Percentiles rank a stretch among this genome's conserved stretches.
Evolutionary conservation across 345 rosid species (phyloP).

Genomic region (Trapa bicornis): DNA sequence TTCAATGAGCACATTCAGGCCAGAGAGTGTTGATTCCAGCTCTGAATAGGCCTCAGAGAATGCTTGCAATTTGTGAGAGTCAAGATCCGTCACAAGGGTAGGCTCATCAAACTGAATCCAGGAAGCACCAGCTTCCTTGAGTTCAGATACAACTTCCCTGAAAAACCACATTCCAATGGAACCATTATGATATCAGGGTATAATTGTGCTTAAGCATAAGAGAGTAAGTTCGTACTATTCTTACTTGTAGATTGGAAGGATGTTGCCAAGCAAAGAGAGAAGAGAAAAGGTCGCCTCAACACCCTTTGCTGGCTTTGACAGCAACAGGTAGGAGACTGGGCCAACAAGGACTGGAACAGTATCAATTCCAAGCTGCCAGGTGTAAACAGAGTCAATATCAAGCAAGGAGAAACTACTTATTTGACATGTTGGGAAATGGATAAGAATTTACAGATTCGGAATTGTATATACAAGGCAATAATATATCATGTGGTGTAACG

Average conservation of each 20-base stretch:
- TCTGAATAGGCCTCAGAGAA: slow-evolving; percentile 59
- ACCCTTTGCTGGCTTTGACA: slow-evolving; percentile 19
- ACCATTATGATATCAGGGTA: too few relatives aligned
- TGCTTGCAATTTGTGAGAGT: slow-evolving; percentile 50
- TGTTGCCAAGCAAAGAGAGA: slow-evolving; percentile 58
- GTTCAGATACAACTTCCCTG: slow-evolving; percentile 75
- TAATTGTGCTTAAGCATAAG: too few relatives aligned
- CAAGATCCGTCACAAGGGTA: slow-evolving; percentile 29
- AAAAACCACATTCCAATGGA: neutral
- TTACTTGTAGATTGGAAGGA: slow-evolving; percentile 80
- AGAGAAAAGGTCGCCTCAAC: slow-evolving; percentile 65
- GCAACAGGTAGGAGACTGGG: slow-evolving; percentile 71
- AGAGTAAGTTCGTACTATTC: neutral
- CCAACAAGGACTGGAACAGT: slow-evolving; percentile 84
- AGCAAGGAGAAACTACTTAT: too few relatives aligned
- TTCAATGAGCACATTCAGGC: slow-evolving; percentile 61
- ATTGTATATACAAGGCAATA: too few relatives aligned
- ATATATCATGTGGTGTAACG: too few relatives aligned
- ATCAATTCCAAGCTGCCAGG: slow-evolving; percentile 57
- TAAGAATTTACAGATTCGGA: too few relatives aligned
- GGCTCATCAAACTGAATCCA: slow-evolving; percentile 86
- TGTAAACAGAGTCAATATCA: too few relatives aligned
- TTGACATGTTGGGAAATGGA: too few relatives aligned
- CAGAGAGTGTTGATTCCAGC: slow-evolving; percentile 48
- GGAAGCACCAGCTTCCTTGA: slow-evolving; percentile 79